Evolutionary conservation across 2,329 filamentous ascomycete species (phyloP).

Genomic region (Aspergillus phoenicis): DNA sequence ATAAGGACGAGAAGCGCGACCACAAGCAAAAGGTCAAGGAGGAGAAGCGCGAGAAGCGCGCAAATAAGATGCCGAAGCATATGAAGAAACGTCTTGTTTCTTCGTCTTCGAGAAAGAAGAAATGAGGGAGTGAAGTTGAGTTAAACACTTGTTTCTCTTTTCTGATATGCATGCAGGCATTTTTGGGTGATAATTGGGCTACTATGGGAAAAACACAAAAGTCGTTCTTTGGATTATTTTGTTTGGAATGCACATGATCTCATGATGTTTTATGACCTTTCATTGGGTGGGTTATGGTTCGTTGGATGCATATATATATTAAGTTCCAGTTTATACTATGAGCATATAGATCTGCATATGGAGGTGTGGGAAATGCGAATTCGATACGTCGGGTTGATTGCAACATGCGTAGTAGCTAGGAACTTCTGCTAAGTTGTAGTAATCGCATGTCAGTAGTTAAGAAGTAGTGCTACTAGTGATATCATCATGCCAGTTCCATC

Average conservation of each 20-base stretch:
- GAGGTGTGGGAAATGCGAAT: neutral
- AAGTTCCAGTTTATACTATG: neutral
- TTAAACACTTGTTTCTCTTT: no score
- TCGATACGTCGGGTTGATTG: neutral
- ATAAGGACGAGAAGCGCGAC: slow-evolving; percentile 84
- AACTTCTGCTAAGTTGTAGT: no score
- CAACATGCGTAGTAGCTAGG: no score
- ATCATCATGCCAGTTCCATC: no score
- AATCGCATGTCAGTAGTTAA: no score
- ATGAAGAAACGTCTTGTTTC: slow-evolving; percentile 70
- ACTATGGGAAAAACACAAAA: slow-evolving; percentile 7
- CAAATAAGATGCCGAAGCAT: slow-evolving; percentile 95
- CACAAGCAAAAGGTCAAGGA: slow-evolving; percentile 94
- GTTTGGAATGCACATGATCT: slow-evolving; percentile 29
- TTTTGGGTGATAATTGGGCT: neutral
- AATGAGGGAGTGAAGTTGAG: slow-evolving; percentile 23
- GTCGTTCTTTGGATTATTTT: slow-evolving; percentile 11
- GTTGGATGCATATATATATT: slow-evolving; percentile 13
- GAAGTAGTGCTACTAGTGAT: no score
- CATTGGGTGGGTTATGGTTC: slow-evolving; percentile 17
- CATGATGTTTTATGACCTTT: slow-evolving; percentile 27
- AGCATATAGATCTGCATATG: slow-evolving; percentile 8
- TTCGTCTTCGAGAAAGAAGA: slow-evolving; percentile 38
- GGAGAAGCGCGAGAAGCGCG: slow-evolving; percentile 88
- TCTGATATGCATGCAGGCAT: no score